phyloP scores from a whole-genome alignment of 345 rosid genomes.

The Euphorbia lathyris region DNA sequence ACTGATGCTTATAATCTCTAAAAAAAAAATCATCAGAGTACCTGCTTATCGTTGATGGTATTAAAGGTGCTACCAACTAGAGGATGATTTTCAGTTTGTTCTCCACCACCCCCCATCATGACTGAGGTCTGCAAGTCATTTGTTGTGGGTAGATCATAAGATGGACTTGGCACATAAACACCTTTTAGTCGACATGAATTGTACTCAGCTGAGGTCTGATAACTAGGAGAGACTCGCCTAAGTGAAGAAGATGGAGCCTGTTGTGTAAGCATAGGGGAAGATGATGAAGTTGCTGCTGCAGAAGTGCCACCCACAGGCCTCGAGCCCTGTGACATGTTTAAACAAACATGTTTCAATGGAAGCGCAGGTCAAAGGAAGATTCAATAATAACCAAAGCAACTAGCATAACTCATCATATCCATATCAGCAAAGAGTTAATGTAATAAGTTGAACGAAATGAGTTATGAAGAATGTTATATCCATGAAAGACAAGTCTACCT shows the following conservation, averaged over 20 bases:
- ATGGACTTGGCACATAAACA: conserved; percentile 61
- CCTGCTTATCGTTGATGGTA: conserved; percentile 68
- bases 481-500: conserved; percentile 47
- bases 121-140: conserved; percentile 50
- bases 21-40: conserved; percentile 20
- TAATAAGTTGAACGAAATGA: neutral
- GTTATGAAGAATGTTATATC: neutral
- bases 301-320: conserved; percentile 64
- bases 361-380: conserved; percentile 4
- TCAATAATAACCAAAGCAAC: neutral
- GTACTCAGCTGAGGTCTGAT: conserved; percentile 58
- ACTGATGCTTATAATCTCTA: conserved; percentile 5
- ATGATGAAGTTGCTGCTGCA: conserved; percentile 43
- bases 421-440: neutral
- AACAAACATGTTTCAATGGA: neutral
- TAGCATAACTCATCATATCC: neutral
- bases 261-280: conserved; percentile 64
- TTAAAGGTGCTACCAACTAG: conserved; percentile 48
- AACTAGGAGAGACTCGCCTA: conserved; percentile 59
- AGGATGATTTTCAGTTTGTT: conserved; percentile 44
- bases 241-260: conserved; percentile 57
- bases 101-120: conserved; percentile 52
- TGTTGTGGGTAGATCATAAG: conserved; percentile 52
- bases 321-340: conserved; percentile 52
- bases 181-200: conserved; percentile 71